Conservation (phyloP, 805 yeast species). For the Metschnikowia anglica region DNA sequence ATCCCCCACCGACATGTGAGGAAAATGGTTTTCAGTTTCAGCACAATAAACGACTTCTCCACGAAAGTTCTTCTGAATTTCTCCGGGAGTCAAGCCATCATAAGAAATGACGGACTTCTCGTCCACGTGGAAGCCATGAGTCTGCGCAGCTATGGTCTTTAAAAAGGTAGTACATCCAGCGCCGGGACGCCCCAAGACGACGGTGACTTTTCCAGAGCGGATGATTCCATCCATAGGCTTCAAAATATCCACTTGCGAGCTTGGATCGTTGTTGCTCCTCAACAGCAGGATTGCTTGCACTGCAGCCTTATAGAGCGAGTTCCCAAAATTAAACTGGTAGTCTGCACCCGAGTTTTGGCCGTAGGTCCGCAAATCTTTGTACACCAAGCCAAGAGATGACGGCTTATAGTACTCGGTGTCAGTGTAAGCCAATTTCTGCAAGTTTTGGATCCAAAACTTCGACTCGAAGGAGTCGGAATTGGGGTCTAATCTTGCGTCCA, state of each 20-base stretch:
- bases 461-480: slow-evolving; percentile 53
- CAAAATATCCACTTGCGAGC: slow-evolving; percentile 45
- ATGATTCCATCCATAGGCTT: slow-evolving; percentile 67
- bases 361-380: slow-evolving; percentile 54
- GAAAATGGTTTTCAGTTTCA: slow-evolving; percentile 65
- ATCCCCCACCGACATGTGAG: slow-evolving; percentile 63
- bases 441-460: slow-evolving; percentile 63
- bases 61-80: slow-evolving; percentile 51
- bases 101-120: slow-evolving; percentile 46
- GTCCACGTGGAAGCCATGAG: slow-evolving; percentile 55
- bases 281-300: slow-evolving; percentile 18
- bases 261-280: slow-evolving; percentile 12
- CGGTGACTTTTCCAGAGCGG: slow-evolving; percentile 60
- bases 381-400: slow-evolving; percentile 55
- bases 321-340: slow-evolving; percentile 57
- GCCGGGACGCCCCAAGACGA: slow-evolving; percentile 78
- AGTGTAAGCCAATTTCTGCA: slow-evolving; percentile 48
- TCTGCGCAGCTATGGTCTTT: slow-evolving; percentile 61
- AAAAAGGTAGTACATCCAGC: slow-evolving; percentile 70
- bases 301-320: slow-evolving; percentile 22
- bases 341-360: slow-evolving; percentile 68
- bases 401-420: slow-evolving; percentile 66
- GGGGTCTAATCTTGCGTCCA: slow-evolving; percentile 47
- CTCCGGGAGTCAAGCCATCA: slow-evolving; percentile 52
- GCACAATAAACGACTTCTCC: slow-evolving; percentile 72